Percentiles rank a stretch among this genome's conserved stretches.
phyloP scores from a whole-genome alignment of 2,329 filamentous ascomycete species.

The Aurifilum marmelostoma region DNA sequence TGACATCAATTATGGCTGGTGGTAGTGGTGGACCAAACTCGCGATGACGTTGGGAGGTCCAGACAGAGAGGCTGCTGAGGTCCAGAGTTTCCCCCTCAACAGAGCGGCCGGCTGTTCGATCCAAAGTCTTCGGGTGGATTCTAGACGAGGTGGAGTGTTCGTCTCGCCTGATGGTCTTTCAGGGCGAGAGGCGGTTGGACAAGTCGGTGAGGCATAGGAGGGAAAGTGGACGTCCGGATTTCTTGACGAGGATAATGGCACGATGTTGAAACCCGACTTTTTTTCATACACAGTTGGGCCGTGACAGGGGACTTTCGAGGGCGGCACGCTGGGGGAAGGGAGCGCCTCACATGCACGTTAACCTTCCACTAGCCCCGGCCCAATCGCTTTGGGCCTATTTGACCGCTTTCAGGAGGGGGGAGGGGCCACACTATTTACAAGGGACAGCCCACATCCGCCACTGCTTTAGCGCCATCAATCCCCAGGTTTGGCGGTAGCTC shows the following conservation, averaged over 20 bases:
- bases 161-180: not conserved
- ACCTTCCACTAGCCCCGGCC: not conserved
- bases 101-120: not conserved
- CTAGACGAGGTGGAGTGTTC: not conserved
- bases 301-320: not conserved
- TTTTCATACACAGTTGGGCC: not conserved
- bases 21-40: not conserved
- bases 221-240: not conserved
- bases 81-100: not conserved
- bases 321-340: not conserved
- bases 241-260: not conserved
- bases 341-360: not conserved
- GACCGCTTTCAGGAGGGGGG: conserved; percentile 4
- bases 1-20: not conserved
- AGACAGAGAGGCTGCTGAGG: not conserved
- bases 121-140: not conserved
- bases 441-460: not conserved
- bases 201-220: conserved; percentile 1
- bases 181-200: not conserved
- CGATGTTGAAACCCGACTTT: conserved; percentile 17
- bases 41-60: conserved; percentile 10
- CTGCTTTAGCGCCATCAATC: not conserved
- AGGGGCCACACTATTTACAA: not conserved
- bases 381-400: not conserved
- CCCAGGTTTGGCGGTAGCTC: not conserved